Percentiles rank a stretch among this genome's conserved stretches.
Conservation (phyloP, 2,329 filamentous ascomycete species). For the Colletotrichum magnum region DNA sequence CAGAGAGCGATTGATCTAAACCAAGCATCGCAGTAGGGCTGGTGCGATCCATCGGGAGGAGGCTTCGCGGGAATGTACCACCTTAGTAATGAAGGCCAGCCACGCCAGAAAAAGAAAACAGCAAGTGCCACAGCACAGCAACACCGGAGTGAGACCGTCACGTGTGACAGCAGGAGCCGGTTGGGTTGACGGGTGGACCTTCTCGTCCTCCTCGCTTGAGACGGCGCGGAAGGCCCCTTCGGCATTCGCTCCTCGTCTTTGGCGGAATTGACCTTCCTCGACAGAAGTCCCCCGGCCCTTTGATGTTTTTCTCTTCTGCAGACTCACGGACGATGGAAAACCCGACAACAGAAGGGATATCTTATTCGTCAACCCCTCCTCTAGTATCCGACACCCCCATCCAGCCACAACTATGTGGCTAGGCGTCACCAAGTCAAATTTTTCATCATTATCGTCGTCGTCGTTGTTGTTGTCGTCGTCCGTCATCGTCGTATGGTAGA, state of each 20-base stretch:
- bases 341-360: background rate
- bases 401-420: no score
- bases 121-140: background rate
- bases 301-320: background rate
- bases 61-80: conserved; percentile 1
- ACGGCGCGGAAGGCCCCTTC: no score
- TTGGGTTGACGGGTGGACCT: background rate
- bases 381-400: no score
- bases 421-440: no score
- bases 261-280: background rate
- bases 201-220: no score
- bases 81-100: background rate
- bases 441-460: no score
- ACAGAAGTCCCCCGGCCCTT: background rate
- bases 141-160: background rate
- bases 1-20: background rate
- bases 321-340: background rate
- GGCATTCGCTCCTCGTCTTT: background rate
- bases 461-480: no score
- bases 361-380: no score
- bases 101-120: conserved; percentile 3
- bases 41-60: background rate
- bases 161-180: background rate
- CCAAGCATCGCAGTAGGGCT: conserved; percentile 6
- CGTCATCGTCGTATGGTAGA: no score